Base-by-base conservation (phyloP, 768 basidiomycete species). In the Lentinula boryana region DNA sequence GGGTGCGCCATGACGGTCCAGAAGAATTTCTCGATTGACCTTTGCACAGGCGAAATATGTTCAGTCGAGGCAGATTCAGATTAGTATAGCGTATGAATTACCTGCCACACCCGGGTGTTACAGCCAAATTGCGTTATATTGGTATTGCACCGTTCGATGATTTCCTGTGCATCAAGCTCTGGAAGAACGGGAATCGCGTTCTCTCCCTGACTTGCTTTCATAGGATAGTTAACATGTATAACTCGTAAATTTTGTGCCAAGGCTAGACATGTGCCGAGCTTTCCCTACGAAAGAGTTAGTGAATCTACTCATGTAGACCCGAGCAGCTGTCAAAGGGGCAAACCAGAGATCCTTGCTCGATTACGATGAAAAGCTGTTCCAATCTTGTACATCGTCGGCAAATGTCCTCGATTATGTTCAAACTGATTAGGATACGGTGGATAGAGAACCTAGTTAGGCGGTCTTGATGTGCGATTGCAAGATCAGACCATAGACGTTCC, bases 291-390 rank as follows among this genome's bases (percentile, higher is more conserved):
- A 10, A 60, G 36, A 33, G 5, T 5, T 6, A 3, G 10, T 23
- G 35, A 32, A n/a, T 13, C 52, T n/a, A 27, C 15, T 46, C 6
- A 31, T 16, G 33, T 31, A 27, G 16, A 35, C 53, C 32, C 33
- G 16, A 49, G 27, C 21, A n/a, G 31, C 8, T 50, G 3, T 23
- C 4, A 36, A 21, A 2, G 35, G 23, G n/a, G 46, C 58, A 9
- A 66, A 87, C 87, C 64, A 87, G 60, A 21, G 75, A 72, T 9
- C 65, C 67, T 7, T 77, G 78, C 44, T 82, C 76, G 12, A 83
- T 69, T 0, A 84, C 82, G 13, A 91, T 70, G 65, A 89, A 91
- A 5, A 93, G 69, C 63, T 89, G 79, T 63, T 87, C 79, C 8
- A 93, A 76, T 6, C 67, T 70, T 0, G 71, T 60, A 61, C 89